Base-by-base conservation (phyloP, 1,284 basidiomycete species). In the Ganoderma sinense region DNA sequence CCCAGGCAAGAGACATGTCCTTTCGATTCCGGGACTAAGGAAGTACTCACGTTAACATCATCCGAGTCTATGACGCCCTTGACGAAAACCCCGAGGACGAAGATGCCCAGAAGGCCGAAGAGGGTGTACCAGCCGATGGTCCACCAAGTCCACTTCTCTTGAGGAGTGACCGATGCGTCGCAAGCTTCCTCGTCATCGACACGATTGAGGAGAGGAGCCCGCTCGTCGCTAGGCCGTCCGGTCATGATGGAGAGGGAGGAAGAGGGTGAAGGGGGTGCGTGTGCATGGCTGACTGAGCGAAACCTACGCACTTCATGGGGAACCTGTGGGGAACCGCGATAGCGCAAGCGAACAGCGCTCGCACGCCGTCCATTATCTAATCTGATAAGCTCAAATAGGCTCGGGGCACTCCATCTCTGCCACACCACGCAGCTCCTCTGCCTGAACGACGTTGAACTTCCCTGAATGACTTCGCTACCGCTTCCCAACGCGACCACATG, bases 61-160 rank as follows among this genome's bases (percentile, higher is more conserved):
- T 87, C 89, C 7, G 89, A 84, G 62, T 92, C 89, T 23, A 92
- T 86, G 76, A 91, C 90, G 0, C 87, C 89, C 76, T 93, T 91
- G 77, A 94, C 83, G 66, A 93, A 87, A 48, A 91, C 66, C 4
- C 78, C 86, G 14, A 91, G 67, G 4, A 82, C 74, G 45, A 85
- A 77, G 0, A 82, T 73, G 11, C 79, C 82, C 3, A 81, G 67
- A 1, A 85, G 51, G 4, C 79, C 73, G 29, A 86, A 70, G 10
- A 84, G 67, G 33, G 74, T 64, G 65, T 82, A 80, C 80, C 81
- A 81, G 6, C 71, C 68, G 45, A 78, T 74, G 4, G 72, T 70
- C 80, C 78, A 79, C 76, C 76, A 76, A 55, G 68, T 76, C 8
- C 75, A 71, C 71, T 78, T 77, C 76, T 77, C 75, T 69, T 75